These are phyloP conservation scores for Coriolopsis trogii DNA, from an alignment of 1,284 basidiomycete species.

Conservation along the genomic window DNA sequence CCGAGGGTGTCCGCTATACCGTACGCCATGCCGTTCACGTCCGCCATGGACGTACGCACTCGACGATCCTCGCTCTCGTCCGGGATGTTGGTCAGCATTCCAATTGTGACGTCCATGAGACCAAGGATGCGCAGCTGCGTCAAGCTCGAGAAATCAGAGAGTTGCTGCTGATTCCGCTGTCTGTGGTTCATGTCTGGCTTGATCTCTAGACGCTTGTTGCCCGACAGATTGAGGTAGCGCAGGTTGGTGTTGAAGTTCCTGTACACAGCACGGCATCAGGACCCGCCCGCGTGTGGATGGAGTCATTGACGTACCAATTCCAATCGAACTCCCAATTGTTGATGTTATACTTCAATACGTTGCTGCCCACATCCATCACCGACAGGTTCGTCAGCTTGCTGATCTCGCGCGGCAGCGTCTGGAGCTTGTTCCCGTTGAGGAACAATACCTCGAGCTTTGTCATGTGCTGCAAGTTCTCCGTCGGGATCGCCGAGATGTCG, in stretches of 20 bases:
- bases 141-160: conserved; percentile 89
- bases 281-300: not conserved
- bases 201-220: conserved; percentile 89
- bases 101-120: conserved; percentile 97
- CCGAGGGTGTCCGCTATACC: conserved; percentile 97
- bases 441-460: conserved; percentile 76
- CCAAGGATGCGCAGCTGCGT: conserved; percentile 87
- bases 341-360: conserved; percentile 96
- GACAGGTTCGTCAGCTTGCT: conserved; percentile 82
- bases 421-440: conserved; percentile 93
- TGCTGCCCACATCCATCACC: conserved; percentile 93
- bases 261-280: not conserved
- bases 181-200: conserved; percentile 61
- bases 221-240: conserved; percentile 88
- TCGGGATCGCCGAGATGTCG: conserved; percentile 87
- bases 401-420: conserved; percentile 91
- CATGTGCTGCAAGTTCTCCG: conserved; percentile 81
- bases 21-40: conserved; percentile 93
- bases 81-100: conserved; percentile 76
- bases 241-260: conserved; percentile 98
- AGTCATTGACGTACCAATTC: conserved; percentile 80
- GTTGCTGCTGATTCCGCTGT: conserved; percentile 33
- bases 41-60: conserved; percentile 89
- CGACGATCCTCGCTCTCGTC: conserved; percentile 93
- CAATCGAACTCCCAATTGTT: conserved; percentile 99